phyloP scores from a whole-genome alignment of 352 stramenopile genomes.

The Phytophthora multivora region DNA sequence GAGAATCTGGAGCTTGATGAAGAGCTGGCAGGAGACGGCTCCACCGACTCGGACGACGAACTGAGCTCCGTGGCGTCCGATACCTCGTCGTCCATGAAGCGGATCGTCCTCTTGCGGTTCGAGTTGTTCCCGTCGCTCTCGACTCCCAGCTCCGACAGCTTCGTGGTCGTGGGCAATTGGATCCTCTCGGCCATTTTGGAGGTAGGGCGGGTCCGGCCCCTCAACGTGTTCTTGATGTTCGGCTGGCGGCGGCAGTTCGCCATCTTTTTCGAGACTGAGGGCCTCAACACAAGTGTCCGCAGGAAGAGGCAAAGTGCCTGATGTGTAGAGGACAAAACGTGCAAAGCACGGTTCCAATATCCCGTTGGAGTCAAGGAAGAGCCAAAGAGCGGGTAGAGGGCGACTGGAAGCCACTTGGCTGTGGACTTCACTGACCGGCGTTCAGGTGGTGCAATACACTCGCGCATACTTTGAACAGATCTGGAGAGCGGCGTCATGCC shows the following conservation, averaged over 20 bases:
- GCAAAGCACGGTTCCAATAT: background rate
- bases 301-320: conserved; percentile 1
- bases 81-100: conserved; percentile 25
- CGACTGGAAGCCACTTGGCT: background rate
- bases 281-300: background rate
- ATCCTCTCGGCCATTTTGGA: conserved; percentile 17
- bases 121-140: conserved; percentile 2
- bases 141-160: background rate
- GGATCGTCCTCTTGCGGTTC: conserved; percentile 23
- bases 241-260: conserved; percentile 25
- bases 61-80: conserved; percentile 18
- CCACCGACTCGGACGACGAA: conserved; percentile 3
- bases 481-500: conserved; percentile 15
- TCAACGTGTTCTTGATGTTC: conserved; percentile 17
- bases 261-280: conserved; percentile 29
- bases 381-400: conserved; percentile 8
- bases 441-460: conserved; percentile 13
- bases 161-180: conserved; percentile 10
- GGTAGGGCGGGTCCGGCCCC: conserved; percentile 6
- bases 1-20: conserved; percentile 7
- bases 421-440: background rate
- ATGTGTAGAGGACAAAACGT: conserved; percentile 6
- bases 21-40: conserved; percentile 9
- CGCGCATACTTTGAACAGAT: conserved; percentile 11
- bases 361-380: conserved; percentile 5